Evolutionary conservation across 2,329 filamentous ascomycete species (phyloP).

Genomic region (Beauveria medogensis): DNA sequence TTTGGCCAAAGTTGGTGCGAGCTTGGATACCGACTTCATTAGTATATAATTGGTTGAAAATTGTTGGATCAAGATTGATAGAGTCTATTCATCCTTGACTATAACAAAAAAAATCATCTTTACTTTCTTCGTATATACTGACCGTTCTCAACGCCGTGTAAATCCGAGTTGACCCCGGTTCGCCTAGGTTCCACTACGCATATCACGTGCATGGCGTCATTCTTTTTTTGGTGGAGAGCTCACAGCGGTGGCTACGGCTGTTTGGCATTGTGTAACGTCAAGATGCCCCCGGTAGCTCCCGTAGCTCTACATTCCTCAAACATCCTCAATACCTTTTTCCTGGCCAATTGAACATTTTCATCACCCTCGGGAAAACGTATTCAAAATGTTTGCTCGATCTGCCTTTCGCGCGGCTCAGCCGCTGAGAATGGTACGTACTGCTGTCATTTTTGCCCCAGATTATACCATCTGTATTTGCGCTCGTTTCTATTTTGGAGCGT

Average conservation of each 20-base stretch:
- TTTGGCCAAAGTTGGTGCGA: too few relatives aligned
- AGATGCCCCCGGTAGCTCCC: slow-evolving; percentile 5
- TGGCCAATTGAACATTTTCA: slow-evolving; percentile 16
- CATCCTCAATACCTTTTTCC: background rate
- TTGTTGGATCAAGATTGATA: too few relatives aligned
- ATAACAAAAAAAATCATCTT: too few relatives aligned
- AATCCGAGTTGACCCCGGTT: background rate
- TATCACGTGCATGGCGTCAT: slow-evolving; percentile 10
- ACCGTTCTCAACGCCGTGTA: background rate
- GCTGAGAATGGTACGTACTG: slow-evolving; percentile 50
- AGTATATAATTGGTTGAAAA: too few relatives aligned
- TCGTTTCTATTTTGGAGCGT: background rate
- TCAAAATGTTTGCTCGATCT: slow-evolving; percentile 60
- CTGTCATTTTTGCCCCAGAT: background rate
- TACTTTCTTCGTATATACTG: too few relatives aligned
- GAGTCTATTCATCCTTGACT: too few relatives aligned
- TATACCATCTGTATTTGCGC: background rate
- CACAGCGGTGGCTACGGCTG: background rate
- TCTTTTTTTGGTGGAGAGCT: slow-evolving; percentile 4
- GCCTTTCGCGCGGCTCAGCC: slow-evolving; percentile 57
- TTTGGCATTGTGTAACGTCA: slow-evolving; percentile 2
- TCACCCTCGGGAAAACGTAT: background rate
- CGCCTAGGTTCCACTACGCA: background rate
- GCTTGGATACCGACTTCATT: too few relatives aligned
- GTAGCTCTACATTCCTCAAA: background rate